A percentile compares a stretch with the other conserved stretches of the same genome.
phyloP scores from a whole-genome alignment of 106 monocot species.

The Agapanthus africanus region DNA sequence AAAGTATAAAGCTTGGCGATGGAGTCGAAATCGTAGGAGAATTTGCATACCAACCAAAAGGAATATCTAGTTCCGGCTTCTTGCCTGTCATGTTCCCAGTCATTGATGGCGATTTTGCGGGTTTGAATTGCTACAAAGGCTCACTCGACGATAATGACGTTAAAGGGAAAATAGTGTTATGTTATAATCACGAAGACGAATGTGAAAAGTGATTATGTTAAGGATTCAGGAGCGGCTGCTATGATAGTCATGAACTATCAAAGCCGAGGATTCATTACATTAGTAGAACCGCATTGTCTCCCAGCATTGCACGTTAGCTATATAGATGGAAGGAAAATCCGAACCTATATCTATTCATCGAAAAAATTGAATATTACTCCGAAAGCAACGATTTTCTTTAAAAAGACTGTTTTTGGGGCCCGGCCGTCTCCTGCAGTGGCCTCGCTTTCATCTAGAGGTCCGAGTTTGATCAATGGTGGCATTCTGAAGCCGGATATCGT shows the following conservation, averaged over 20 bases:
- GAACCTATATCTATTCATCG: slow-evolving; percentile 1
- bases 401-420: slow-evolving; percentile 18
- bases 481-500: slow-evolving; percentile 41
- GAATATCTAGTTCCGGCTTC: neutral
- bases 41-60: slow-evolving; percentile 6
- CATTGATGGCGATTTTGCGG: neutral
- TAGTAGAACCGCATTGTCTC: slow-evolving; percentile 3
- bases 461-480: slow-evolving; percentile 18
- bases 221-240: slow-evolving; percentile 27
- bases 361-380: neutral
- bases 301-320: slow-evolving; percentile 15
- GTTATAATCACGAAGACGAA: neutral
- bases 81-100: slow-evolving; percentile 6
- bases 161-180: slow-evolving; percentile 29
- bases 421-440: slow-evolving; percentile 17
- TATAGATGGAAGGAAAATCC: slow-evolving; percentile 5
- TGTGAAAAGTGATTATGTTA: slow-evolving; percentile 19
- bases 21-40: slow-evolving; percentile 9
- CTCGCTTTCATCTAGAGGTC: slow-evolving; percentile 44
- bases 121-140: neutral
- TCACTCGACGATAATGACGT: slow-evolving; percentile 8
- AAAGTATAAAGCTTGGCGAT: slow-evolving; percentile 12
- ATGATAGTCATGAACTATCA: slow-evolving; percentile 13
- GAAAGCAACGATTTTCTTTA: slow-evolving; percentile 16
- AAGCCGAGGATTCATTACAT: neutral